Evolutionary conservation across 306 rosid genomes (phyloP).

Genomic region (Mimosa pudica): DNA sequence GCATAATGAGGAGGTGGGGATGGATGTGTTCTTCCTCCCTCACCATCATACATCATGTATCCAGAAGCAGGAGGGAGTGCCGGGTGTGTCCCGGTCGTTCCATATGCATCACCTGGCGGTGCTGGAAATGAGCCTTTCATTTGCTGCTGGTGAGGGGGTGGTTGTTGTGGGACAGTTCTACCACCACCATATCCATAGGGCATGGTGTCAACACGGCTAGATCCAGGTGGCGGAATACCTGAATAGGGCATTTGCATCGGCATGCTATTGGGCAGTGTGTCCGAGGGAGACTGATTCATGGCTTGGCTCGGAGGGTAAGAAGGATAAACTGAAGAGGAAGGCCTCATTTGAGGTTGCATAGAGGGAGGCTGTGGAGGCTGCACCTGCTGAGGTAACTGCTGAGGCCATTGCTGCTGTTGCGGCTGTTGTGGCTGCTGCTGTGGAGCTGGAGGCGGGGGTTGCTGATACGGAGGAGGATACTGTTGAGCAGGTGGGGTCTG

Average conservation of each 20-base stretch:
- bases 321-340: constrained; percentile 60
- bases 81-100: constrained; percentile 53
- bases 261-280: constrained; percentile 77
- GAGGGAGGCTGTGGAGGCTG: constrained; percentile 66
- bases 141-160: constrained; percentile 62
- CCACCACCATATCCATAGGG: constrained; percentile 77
- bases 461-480: constrained; percentile 80
- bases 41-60: constrained; percentile 85
- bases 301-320: constrained; percentile 70
- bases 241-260: constrained; percentile 86
- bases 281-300: constrained; percentile 61
- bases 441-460: constrained; percentile 6
- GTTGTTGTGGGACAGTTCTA: constrained; percentile 77
- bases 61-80: constrained; percentile 64
- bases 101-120: constrained; percentile 65
- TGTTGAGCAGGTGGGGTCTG: constrained; percentile 66
- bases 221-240: constrained; percentile 64
- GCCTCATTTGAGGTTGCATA: constrained; percentile 71
- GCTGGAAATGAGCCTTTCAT: constrained; percentile 62
- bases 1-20: constrained; percentile 65
- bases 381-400: constrained; percentile 51
- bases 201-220: constrained; percentile 62
- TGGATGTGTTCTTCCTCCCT: constrained; percentile 67
- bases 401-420: constrained; percentile 52
- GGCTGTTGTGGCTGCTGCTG: constrained; percentile 63